A percentile compares a stretch with the other conserved stretches of the same genome.
These are phyloP conservation scores for Elsinoe necatrix DNA, from an alignment of 2,329 filamentous ascomycete genomes.

Conservation along the genomic window DNA sequence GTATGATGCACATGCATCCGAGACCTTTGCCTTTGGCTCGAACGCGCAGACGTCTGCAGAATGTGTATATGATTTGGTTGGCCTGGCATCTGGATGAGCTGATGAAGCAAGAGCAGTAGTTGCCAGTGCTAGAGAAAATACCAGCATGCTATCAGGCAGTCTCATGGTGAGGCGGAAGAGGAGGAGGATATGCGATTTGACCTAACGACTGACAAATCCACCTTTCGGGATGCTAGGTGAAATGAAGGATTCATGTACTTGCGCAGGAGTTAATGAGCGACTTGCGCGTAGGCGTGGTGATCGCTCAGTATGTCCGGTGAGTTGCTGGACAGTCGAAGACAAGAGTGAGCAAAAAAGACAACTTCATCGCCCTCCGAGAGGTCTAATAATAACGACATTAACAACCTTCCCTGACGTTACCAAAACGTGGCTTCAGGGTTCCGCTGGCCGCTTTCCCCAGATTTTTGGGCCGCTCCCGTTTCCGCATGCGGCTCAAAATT, in stretches of 20 bases:
- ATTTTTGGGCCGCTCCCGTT: conserved; percentile 2
- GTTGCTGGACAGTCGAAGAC: neutral
- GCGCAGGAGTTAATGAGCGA: neutral
- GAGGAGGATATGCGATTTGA: neutral
- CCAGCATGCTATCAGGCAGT: neutral
- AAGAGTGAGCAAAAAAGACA: neutral
- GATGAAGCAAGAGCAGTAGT: conserved; percentile 30
- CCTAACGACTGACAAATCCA: conserved; percentile 2
- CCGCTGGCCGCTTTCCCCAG: conserved; percentile 19
- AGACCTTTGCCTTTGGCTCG: conserved; percentile 78
- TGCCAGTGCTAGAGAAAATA: conserved; percentile 24
- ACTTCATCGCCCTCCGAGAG: neutral
- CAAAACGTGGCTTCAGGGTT: conserved; percentile 13
- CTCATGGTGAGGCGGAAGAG: neutral
- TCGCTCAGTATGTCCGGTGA: neutral
- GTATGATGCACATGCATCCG: conserved; percentile 91
- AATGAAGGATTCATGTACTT: conserved; percentile 25
- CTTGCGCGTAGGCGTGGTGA: neutral
- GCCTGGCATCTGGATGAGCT: conserved; percentile 34
- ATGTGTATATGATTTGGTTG: neutral
- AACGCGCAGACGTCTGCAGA: conserved; percentile 43
- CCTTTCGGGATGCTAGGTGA: conserved; percentile 49
- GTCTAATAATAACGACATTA: neutral
- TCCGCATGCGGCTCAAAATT: conserved; percentile 6
- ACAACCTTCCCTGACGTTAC: conserved; percentile 1